Percentiles rank a stretch among this genome's conserved stretches.
Evolutionary conservation across 1,284 basidiomycete species (phyloP).

Genomic region (Moniliophthora roreri): DNA sequence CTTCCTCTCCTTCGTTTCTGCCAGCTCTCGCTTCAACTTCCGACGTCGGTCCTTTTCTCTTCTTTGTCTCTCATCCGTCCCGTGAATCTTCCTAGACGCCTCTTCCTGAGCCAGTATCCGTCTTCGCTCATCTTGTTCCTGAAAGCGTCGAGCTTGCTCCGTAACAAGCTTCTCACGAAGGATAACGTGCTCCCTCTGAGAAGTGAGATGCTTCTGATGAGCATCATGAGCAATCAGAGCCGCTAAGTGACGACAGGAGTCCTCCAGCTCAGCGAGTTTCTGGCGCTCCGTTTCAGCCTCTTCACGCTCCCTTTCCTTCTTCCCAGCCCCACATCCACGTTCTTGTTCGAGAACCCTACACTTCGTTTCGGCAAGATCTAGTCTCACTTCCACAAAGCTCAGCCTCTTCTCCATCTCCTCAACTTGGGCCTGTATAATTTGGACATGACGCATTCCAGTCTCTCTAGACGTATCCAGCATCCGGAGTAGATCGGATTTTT

Average conservation of each 20-base stretch:
- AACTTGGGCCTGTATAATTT: background rate
- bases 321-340: background rate
- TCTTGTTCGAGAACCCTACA: background rate
- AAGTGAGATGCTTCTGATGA: background rate
- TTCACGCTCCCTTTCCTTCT: background rate
- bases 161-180: background rate
- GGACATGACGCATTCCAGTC: background rate
- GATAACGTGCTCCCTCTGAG: background rate
- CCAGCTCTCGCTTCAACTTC: background rate
- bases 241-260: background rate
- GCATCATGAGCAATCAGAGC: background rate
- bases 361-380: conserved; percentile 1
- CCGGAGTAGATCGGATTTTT: background rate
- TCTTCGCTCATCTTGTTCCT: background rate
- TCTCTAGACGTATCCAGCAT: background rate
- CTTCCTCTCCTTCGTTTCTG: background rate
- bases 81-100: background rate
- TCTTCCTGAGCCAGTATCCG: background rate
- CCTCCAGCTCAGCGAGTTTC: background rate
- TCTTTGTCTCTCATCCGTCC: background rate
- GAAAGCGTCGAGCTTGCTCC: background rate
- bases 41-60: conserved; percentile 1
- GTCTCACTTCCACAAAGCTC: background rate
- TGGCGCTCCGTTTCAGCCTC: background rate
- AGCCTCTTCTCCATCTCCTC: background rate